Evolutionary conservation across 169 alveolate genomes (phyloP).

Genomic region (Babesia divergens): DNA sequence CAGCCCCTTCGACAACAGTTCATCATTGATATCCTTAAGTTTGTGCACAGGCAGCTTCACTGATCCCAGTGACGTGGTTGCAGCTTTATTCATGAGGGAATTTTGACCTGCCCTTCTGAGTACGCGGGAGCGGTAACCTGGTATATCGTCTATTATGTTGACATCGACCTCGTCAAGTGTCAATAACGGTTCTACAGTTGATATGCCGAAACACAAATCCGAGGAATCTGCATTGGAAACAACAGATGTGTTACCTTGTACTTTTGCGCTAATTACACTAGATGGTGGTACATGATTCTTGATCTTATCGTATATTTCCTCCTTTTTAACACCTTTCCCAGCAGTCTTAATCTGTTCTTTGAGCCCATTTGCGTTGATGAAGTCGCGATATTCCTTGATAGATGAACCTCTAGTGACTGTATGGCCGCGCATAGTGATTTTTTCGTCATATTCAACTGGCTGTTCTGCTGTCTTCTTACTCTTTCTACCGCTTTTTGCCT

Average conservation of each 20-base stretch:
- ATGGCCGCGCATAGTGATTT: conserved; percentile 54
- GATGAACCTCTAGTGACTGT: conserved; percentile 59
- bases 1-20: conserved; percentile 34
- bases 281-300: conserved; percentile 63
- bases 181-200: conserved; percentile 24
- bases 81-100: neutral
- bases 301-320: conserved; percentile 66
- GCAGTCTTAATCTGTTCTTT: conserved; percentile 72
- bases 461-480: conserved; percentile 8
- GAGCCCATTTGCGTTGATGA: conserved; percentile 71
- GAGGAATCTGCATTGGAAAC: neutral
- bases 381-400: conserved; percentile 71
- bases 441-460: conserved; percentile 12
- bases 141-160: neutral
- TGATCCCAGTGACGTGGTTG: neutral
- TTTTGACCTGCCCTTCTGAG: conserved; percentile 5
- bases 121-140: neutral
- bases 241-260: neutral
- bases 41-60: conserved; percentile 28
- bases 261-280: neutral
- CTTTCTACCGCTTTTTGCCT: conserved; percentile 34
- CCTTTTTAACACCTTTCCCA: conserved; percentile 69
- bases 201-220: conserved; percentile 44
- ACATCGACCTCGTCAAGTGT: conserved; percentile 20
- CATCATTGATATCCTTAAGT: conserved; percentile 9